Evolutionary conservation across 345 rosid genomes (phyloP).

Genomic region (Syzygium jambos): DNA sequence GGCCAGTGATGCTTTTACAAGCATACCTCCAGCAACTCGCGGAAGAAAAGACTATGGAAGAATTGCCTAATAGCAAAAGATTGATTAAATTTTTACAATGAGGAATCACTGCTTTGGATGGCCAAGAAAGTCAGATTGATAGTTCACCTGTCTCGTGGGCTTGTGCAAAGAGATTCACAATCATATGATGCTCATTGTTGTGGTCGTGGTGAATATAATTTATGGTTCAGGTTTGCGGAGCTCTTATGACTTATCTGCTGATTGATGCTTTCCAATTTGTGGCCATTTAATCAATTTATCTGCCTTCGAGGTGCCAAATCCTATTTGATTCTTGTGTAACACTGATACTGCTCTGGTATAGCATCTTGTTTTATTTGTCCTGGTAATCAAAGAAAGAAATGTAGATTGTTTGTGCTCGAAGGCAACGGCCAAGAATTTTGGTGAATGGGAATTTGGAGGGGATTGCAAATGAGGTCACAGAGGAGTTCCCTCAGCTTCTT

Average conservation of each 20-base stretch:
- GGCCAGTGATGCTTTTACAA: conserved; percentile 58
- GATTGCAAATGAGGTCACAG: background rate
- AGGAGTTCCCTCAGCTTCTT: background rate
- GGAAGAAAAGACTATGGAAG: conserved; percentile 90
- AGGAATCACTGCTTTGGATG: conserved; percentile 33
- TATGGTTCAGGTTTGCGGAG: conserved; percentile 18
- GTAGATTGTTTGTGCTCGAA: background rate
- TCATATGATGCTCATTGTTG: conserved; percentile 26
- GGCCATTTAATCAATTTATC: background rate
- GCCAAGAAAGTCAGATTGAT: conserved; percentile 40
- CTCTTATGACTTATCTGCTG: background rate
- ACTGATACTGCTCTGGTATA: background rate
- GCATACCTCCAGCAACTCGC: conserved; percentile 70
- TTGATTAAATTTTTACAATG: background rate
- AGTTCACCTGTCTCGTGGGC: conserved; percentile 69
- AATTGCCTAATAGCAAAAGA: conserved; percentile 37
- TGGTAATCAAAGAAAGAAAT: background rate
- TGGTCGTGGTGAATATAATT: conserved; percentile 41
- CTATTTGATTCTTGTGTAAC: background rate
- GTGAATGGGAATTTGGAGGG: background rate
- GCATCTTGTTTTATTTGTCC: background rate
- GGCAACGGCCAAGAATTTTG: background rate
- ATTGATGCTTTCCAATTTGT: background rate
- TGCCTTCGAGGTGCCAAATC: background rate
- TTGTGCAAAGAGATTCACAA: background rate